Evolutionary conservation across 2,329 filamentous ascomycete species (phyloP), one percentile per base, ranked within the genome.

Genomic region (Trichoderma oligosporum): DNA sequence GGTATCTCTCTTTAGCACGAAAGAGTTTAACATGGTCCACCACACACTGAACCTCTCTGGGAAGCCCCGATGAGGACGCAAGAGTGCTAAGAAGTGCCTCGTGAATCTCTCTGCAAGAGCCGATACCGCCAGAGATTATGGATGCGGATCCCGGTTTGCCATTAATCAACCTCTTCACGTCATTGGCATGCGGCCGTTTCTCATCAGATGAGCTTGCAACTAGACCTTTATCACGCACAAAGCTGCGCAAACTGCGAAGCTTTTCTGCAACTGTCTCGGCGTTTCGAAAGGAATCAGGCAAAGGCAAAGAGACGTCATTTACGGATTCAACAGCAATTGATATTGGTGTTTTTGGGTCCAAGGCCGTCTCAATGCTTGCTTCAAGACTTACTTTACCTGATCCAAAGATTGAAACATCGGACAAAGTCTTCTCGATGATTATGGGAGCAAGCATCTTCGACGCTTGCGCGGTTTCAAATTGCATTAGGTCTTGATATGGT

Each of bases 1-100:
- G 71, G 61, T 87, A 87, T 55, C 77, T 80, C 63, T 84, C 82
- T 61, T 81, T 81, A 7, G 83, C 82, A 14, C 84, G 80, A 35
- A 82, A 70, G 8, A 86, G 71, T 76, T 85, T 84, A 4, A 76
- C 69, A 60, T 86, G 80, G 60, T 86, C 80, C 11, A 84, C 66
- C 7, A 82, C 68, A 12, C 72, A 73, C 52, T 82, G 80, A 1
- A 79, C 80, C 59, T 80, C 74, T 38, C 73, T 73, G 0, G 81
- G 77, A 4, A 83, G 73, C 1, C 76, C 76, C 36, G 71, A 73
- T 2, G 74, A 74, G 39, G 77, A 72, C 24, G 74, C 66, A 11
- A 78, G 74, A 1, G 74, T 74, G 7, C 68, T 68, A 1, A 84
- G 71, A 18, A 84, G 68, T 42, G 76, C 74, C 62, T 86, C 83